phyloP scores from a whole-genome alignment of 2,329 filamentous ascomycete genomes.

The Penicillium sp. region DNA sequence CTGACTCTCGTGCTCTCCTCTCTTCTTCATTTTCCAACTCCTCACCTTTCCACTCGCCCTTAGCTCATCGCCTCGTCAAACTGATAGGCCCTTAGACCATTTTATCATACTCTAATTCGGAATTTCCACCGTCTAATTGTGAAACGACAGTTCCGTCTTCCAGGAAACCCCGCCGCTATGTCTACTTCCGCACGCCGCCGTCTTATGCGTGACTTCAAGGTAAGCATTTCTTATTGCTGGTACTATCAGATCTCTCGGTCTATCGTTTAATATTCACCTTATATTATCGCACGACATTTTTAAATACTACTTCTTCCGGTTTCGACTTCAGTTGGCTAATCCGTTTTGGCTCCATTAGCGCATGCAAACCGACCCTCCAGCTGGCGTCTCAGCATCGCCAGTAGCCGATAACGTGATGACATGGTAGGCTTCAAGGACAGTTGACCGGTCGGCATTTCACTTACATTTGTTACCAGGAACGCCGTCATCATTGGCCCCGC shows the following conservation, averaged over 20 bases:
- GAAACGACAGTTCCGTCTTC: constrained; percentile 17
- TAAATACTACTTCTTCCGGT: neutral
- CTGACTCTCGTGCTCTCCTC: constrained; percentile 3
- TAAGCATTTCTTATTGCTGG: constrained; percentile 48
- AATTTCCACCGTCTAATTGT: constrained; percentile 9
- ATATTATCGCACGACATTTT: neutral
- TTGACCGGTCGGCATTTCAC: neutral
- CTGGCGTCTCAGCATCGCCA: constrained; percentile 93
- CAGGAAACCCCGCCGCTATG: constrained; percentile 58
- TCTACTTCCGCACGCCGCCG: constrained; percentile 94
- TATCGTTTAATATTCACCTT: neutral
- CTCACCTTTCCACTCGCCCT: neutral
- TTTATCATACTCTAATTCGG: neutral
- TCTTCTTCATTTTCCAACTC: neutral
- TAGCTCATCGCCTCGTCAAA: neutral
- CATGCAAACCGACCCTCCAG: constrained; percentile 98
- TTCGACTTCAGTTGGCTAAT: constrained; percentile 22
- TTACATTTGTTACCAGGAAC: constrained; percentile 67
- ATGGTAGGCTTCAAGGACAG: constrained; percentile 32
- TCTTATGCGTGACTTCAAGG: constrained; percentile 99
- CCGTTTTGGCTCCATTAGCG: constrained; percentile 61
- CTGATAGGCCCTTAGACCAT: neutral
- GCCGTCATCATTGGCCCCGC: constrained; percentile 96
- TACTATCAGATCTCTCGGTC: neutral
- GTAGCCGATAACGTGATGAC: constrained; percentile 65